Base-by-base conservation (phyloP, 352 stramenopile species). In the Pythium scleroteichum region DNA sequence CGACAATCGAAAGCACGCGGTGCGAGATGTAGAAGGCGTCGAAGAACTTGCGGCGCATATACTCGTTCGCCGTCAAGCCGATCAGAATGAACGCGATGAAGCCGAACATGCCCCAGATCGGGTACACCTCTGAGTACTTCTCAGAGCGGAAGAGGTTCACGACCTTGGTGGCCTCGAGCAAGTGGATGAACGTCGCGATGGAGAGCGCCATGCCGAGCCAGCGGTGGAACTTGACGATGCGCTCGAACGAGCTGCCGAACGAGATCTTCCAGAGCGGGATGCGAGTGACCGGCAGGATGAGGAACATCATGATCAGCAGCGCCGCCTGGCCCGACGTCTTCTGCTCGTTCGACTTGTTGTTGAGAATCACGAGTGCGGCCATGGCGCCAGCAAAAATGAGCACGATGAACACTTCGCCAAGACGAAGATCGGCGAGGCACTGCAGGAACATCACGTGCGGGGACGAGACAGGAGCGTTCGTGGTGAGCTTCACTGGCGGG, bases 161-260 rank as follows among this genome's bases (percentile, higher is more conserved):
- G 12, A 87, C 69, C 5, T 82, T 33, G 16, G 70, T 71, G 1
- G 68, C 76, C 47, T 82, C 52, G 10, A 90, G 57, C 41, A 92
- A 57, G 66, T 94, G 85, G 5, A 91, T 57, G 32, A 92, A 53
- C 27, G 78, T 70, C 8, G 76, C 71, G 13, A 90, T 42, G 17
- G 72, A 80, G 63, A 88, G 71, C 23, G 72, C 44, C 45, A 90
- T 52, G 7, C 82, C 85, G n/a, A 94, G 70, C 79, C 82, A 92
- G 47, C 85, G 85, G 62, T 94, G 85, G 47, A 92, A 94, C 73
- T 92, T 92, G 68, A 92, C 63, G 23, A 92, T 88, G 19, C 85
- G 85, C 48, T 94, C 85, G 38, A 91, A 90, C 27, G 80, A 91
- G 49, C 68, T 86, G 53, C 79, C 79, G 23, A 94, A 94, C 42